Evolutionary conservation across 257 asterid species (phyloP), one percentile per base, ranked within the genome.

Genomic region (Ajuga chamaepitys): DNA sequence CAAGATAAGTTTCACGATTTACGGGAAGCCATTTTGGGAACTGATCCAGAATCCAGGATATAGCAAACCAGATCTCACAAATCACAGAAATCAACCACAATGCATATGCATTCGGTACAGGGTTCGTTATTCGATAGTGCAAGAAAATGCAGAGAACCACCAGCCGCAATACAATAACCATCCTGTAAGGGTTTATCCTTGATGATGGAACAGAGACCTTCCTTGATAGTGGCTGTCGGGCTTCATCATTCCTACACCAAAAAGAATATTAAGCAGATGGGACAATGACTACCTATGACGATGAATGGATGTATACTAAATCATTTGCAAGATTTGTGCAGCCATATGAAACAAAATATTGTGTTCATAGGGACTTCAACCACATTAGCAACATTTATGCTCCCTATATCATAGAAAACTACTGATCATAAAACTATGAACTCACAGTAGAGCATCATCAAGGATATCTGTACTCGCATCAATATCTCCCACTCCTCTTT

Each of bases 21-120:
- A 90, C 72, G 4, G 99, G 99, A 78, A 89, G 95, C 99, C 99
- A 93, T 75, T 93, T 93, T 3, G 99, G 99, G 72, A 93, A 94
- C 88, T 94, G 99, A 90, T 90, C 99, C 74, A 94, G 79, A 83
- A 94, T 94, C 99, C 99, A 94, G 9, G 99, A 94, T 41, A 90
- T 44, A 45, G 99, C 99, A 71, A 94, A 94, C 99, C 99, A 94
- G 53, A 94, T 88, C 89, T 94, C 99, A 74, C 99, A 94, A 54
- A 93, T 89, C 65, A 93, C 98, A 57, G 98, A 93, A 64, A 87
- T 80, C 74, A 93, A 72, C 98, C 99, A 94, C 78, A 90, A 77
- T 5, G 97, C 66, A 86, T 64, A 83, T 58, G 99, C 99, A 78
- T 94, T 88, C 60, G 88, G 78, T 59, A 94, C 99, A 28, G 99